Conservation (phyloP, 345 rosid species). For the Acer yangbiense region DNA sequence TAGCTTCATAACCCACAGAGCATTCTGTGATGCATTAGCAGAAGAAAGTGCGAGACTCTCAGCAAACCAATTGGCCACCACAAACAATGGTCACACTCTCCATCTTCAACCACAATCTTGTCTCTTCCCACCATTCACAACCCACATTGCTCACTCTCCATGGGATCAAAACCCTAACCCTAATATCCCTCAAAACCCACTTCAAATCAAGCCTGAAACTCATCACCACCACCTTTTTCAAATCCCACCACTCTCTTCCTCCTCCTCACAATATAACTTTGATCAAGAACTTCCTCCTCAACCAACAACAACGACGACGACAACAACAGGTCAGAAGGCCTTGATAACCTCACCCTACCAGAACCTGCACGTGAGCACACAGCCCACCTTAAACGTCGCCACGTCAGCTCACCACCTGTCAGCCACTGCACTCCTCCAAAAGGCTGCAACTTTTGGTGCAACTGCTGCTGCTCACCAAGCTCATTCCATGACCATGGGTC, state of each 20-base stretch:
- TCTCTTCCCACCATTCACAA: constrained; percentile 39
- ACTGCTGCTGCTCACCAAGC: constrained; percentile 32
- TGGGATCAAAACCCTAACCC: constrained; percentile 56
- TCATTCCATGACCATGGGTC: constrained; percentile 37
- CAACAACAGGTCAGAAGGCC: constrained; percentile 8
- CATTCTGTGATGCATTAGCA: constrained; percentile 91
- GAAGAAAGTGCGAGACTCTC: constrained; percentile 83
- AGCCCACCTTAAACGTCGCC: constrained; percentile 27
- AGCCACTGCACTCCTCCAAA: constrained; percentile 94
- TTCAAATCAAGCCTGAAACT: constrained; percentile 46
- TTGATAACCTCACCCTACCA: constrained; percentile 38
- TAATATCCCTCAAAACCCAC: constrained; percentile 18
- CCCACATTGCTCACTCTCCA: constrained; percentile 29
- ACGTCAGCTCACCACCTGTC: constrained; percentile 55
- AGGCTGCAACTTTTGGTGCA: constrained; percentile 66
- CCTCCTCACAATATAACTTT: constrained; percentile 22
- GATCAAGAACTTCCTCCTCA: constrained; percentile 23
- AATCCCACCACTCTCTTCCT: constrained; percentile 22
- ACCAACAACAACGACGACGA: background rate
- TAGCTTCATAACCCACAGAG: constrained; percentile 92
- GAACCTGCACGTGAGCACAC: constrained; percentile 26
- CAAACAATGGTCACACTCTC: constrained; percentile 20
- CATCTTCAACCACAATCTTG: constrained; percentile 26
- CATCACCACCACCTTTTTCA: constrained; percentile 27
- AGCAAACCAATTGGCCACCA: constrained; percentile 39